Conservation (phyloP, 1,284 basidiomycete species). For the Phlebopus sp. region DNA sequence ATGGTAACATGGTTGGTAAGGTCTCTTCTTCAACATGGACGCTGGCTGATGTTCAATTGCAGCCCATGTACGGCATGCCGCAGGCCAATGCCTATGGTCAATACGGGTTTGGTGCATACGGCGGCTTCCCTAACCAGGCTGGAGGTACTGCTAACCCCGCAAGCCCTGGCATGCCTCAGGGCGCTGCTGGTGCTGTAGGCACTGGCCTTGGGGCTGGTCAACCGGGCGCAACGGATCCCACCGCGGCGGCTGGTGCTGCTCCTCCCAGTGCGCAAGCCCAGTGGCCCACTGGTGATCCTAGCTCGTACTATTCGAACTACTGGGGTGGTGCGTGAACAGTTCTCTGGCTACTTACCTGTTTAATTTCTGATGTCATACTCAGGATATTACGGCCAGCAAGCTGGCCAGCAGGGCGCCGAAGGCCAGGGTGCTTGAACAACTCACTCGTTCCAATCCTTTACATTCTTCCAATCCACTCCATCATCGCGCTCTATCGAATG, state of each 20-base stretch:
- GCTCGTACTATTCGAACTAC: slow-evolving; percentile 75
- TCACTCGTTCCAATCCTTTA: slow-evolving; percentile 28
- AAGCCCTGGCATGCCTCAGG: slow-evolving; percentile 67
- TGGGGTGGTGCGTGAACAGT: slow-evolving; percentile 66
- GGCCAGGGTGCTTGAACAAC: slow-evolving; percentile 56
- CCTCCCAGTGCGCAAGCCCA: slow-evolving; percentile 65
- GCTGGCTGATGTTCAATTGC: slow-evolving; percentile 8
- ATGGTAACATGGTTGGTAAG: slow-evolving; percentile 65
- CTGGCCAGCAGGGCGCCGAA: slow-evolving; percentile 58
- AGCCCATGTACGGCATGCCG: slow-evolving; percentile 87
- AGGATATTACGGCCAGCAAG: slow-evolving; percentile 80
- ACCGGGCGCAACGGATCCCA: slow-evolving; percentile 55
- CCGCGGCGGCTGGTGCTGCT: slow-evolving; percentile 40
- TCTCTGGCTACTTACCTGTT: neutral
- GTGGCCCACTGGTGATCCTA: slow-evolving; percentile 70
- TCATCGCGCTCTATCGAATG: slow-evolving; percentile 18
- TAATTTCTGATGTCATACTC: slow-evolving; percentile 14
- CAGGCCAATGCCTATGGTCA: slow-evolving; percentile 77
- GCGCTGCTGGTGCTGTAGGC: slow-evolving; percentile 47
- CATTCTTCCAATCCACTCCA: slow-evolving; percentile 24
- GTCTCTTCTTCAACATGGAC: slow-evolving; percentile 6
- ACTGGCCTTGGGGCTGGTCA: slow-evolving; percentile 55
- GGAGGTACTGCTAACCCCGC: slow-evolving; percentile 46
- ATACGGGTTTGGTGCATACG: slow-evolving; percentile 73
- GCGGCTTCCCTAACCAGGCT: slow-evolving; percentile 64